Base-by-base conservation (phyloP, 345 rosid species). In the Turritis glabra region DNA sequence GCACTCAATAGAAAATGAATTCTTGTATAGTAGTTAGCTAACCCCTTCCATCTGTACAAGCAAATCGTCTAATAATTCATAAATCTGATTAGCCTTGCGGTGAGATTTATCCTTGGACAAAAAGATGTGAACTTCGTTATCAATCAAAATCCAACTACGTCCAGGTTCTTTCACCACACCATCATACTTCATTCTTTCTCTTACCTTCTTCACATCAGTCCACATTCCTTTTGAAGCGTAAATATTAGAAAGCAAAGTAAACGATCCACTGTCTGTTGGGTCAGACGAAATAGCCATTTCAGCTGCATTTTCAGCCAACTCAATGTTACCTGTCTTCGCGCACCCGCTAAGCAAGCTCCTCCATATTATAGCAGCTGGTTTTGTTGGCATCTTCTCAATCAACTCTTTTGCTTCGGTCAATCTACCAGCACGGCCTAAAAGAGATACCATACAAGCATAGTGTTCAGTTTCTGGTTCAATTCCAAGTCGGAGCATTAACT, bases 91-190 rank as follows among this genome's bases (percentile, higher is more conserved):
- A 2, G 85, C 66, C 18, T 74, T 67, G 43, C 37, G 22, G 70
- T 86, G 91, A 67, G 82, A 70, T 76, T 56, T 48, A 64, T 85
- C 93, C 73, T 80, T 88, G 10, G 91, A 87, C 73, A 83, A 55
- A 82, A 91, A 91, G 29, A 82, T 79, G 61, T 82, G 79, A 68
- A 61, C 71, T 48, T 80, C 80, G n/a, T 82, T 77, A 32, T 76
- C 52, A 22, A 83, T 72, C 77, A 81, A 81, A 75, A 88, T 82
- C 93, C 90, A 88, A 83, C 96, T 92, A 69, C 69, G 56, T 29
- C 97, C 97, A 2, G 88, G 82, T 83, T 92, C 96, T 78, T 89
- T 89, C 61, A 83, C 74, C 29, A 85, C 81, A 60, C 93, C 88
- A 26, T 74, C 84, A 7, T 54, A 14, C 48, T 87, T 87, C 96